phyloP scores from a whole-genome alignment of 352 stramenopile genomes.

The Aphanomyces cochlioides region DNA sequence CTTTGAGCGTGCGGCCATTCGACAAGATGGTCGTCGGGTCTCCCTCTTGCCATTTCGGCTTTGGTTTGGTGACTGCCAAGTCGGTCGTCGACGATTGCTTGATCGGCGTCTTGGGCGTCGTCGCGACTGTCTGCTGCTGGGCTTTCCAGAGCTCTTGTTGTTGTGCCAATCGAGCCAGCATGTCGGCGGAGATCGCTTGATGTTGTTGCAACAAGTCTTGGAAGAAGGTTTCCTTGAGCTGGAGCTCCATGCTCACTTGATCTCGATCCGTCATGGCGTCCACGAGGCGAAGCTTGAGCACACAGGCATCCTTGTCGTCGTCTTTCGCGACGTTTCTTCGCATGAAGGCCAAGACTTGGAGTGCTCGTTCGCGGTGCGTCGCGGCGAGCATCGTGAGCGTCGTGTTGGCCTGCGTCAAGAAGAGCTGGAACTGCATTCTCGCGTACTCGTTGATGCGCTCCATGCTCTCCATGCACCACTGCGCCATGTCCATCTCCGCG shows the following conservation, averaged over 20 bases:
- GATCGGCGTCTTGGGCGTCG: background rate
- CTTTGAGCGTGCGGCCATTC: conserved; percentile 55
- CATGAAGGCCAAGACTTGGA: conserved; percentile 22
- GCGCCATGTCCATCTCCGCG: conserved; percentile 14
- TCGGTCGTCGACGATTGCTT: background rate
- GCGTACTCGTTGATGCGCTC: conserved; percentile 22
- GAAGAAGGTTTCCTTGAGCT: conserved; percentile 29
- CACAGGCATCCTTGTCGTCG: conserved; percentile 17
- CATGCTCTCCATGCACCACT: conserved; percentile 25
- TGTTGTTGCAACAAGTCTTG: conserved; percentile 18
- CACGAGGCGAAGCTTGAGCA: conserved; percentile 18
- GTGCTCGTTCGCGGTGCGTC: conserved; percentile 23
- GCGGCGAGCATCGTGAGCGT: conserved; percentile 7
- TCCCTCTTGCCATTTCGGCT: conserved; percentile 27
- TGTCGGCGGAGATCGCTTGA: conserved; percentile 12
- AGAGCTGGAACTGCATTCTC: conserved; percentile 22
- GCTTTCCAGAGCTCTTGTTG: conserved; percentile 13
- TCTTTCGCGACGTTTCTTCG: conserved; percentile 3
- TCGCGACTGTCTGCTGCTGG: background rate
- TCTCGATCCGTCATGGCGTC: conserved; percentile 23
- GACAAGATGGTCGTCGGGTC: conserved; percentile 22
- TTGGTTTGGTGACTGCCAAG: background rate
- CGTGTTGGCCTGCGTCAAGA: conserved; percentile 27
- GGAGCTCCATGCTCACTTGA: conserved; percentile 10
- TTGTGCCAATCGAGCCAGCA: conserved; percentile 10